Evolutionary conservation across 495 filamentous ascomycete genomes (phyloP), one percentile per base, ranked within the genome.

Genomic region (Pyrenula massariospora): DNA sequence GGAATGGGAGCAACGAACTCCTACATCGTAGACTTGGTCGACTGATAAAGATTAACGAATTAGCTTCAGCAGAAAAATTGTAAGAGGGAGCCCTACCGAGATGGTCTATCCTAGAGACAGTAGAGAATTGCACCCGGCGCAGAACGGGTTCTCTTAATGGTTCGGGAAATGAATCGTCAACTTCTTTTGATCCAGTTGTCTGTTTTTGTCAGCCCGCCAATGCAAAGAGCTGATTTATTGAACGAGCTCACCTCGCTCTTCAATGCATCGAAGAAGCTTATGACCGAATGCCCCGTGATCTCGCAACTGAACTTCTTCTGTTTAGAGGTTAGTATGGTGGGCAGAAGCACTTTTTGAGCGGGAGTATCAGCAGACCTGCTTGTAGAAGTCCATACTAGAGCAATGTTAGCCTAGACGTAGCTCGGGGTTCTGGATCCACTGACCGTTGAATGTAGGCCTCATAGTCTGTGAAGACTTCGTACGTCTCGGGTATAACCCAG

Each of bases 231-330:
- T 24, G 0, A 25, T 55, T 24, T 10, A 58, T 8, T 5, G 8
- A 42, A 42, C 15, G 54, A 53, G 71, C 84, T 48, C 81, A 96
- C 93, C 81, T 98, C 94, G 69, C 91, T 96, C 66, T 88, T 83
- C 15, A 91, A 76, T 2, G 93, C 93, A 55, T 97, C 89, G 57
- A 95, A 96, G 68, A 95, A 97, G n/a, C 78, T 92, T 61, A 96
- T 70, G 24, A 86, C 87, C 24, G 91, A 94, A 69, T 95, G 91
- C 31, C 93, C 93, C 2, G 89, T 96, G 58, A 96, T 92, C 60
- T 93, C 86, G 68, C 92, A 96, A 54, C 92, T 95, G 65, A 97
- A 99, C 50, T 85, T 83, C 58, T 84, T 87, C 82, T 93, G 61
- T 52, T 20, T 56, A 10, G 22, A 20, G 10, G 12, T n/a, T 23